These are phyloP conservation scores for Glycine soja DNA, from an alignment of 306 rosid genomes.

Conservation along the genomic window DNA sequence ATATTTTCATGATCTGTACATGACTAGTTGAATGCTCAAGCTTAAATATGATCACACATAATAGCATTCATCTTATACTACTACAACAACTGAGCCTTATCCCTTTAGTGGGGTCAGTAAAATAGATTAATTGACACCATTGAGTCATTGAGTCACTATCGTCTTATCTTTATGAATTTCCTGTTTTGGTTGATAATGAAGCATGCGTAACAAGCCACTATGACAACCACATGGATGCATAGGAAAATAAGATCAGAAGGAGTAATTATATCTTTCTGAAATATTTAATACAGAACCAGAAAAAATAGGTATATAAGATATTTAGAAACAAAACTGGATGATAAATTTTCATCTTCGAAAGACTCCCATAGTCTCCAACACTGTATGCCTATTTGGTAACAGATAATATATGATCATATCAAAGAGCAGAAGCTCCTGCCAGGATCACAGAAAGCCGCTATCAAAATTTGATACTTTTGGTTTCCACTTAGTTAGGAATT, in stretches of 20 bases:
- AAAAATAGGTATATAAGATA: conserved; percentile 2
- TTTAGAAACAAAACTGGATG: conserved; percentile 10
- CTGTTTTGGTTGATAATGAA: conserved; percentile 31
- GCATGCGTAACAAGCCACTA: conserved; percentile 5
- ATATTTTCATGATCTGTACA: conserved; percentile 1
- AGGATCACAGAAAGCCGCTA: neutral
- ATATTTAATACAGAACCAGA: conserved; percentile 8
- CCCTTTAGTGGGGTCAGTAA: neutral
- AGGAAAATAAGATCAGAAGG: neutral
- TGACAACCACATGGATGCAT: conserved; percentile 21
- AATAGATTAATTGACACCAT: conserved; percentile 25
- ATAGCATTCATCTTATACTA: conserved; percentile 25
- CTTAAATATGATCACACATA: conserved; percentile 14
- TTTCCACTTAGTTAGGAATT: conserved; percentile 37
- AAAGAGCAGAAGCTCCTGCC: conserved; percentile 38
- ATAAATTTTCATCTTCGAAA: conserved; percentile 1
- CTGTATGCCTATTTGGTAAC: conserved; percentile 7
- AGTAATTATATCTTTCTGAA: conserved; percentile 12
- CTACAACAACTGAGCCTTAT: neutral
- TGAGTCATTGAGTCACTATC: neutral
- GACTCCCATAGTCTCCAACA: conserved; percentile 24
- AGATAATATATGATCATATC: conserved; percentile 7
- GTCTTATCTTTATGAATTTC: neutral
- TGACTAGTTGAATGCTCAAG: conserved; percentile 10
- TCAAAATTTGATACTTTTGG: conserved; percentile 25